Evolutionary conservation across 2,329 filamentous ascomycete genomes (phyloP), one percentile per base, ranked within the genome.

Genomic region (Colletotrichum horii): DNA sequence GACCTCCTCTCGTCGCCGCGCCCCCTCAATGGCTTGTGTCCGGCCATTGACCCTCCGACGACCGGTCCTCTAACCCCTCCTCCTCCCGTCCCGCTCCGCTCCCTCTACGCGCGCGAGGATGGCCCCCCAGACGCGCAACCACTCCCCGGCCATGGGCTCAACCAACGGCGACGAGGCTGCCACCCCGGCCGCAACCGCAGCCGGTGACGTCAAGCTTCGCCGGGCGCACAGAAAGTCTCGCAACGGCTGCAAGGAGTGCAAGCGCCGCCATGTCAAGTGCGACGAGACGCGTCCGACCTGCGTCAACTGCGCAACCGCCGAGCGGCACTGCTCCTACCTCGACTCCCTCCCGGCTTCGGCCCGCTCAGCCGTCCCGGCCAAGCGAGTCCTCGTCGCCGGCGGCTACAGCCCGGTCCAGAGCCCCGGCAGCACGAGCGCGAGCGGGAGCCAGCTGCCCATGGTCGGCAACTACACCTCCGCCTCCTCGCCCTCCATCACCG

Each of bases 181-280:
- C 67, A 76, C 71, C 62, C 64, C 61, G 14, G 43, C 43, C 30
- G 66, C 65, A 62, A 32, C 62, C 60, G 60, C 28, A 36, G 60
- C 66, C 32, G 66, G 26, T n/a, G 76, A 78, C 58, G 76, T 78
- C 76, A 84, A 85, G 77, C 80, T 82, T 16, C 81, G 84, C 22
- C 83, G 84, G 43, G 80, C 83, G 6, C 84, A 86, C 78, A 82
- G 82, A 61, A 86, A 86, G 76, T 86, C 84, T n/a, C 80, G 84
- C 24, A 85, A 84, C 65, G 84, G 85, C 34, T 86, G 85, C 76
- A 81, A 77, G 71, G 84, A 85, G 76, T 86, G 85, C 79, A 86
- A 86, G 79, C 77, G 83, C 19, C 81, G 85, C 3, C 85, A 86
- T 60, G 85, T 86, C 70, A 85, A 85, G 43, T 88, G 86, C 79